Conservation (phyloP, 192 early-diverging fungal genomes). For the Radiomyces spectabilis region DNA sequence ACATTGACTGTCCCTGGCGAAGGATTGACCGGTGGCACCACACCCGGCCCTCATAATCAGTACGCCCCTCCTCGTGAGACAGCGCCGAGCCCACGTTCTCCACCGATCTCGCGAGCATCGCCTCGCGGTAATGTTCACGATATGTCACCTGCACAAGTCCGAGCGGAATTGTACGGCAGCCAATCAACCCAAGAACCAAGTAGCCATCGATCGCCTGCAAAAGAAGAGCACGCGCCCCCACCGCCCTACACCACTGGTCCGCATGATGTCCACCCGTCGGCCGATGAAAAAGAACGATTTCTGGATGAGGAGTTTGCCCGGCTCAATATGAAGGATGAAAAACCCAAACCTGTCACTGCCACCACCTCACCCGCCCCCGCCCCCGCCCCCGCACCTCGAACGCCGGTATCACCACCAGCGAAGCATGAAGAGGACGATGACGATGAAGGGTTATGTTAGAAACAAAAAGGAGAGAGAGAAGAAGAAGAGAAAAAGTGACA, state of each 20-base stretch:
- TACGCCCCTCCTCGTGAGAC: no score
- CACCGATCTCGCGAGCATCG: no score
- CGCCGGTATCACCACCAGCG: not conserved
- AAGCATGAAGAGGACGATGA: conserved; percentile 6
- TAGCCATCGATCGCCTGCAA: no score
- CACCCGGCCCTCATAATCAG: no score
- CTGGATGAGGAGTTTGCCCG: not conserved
- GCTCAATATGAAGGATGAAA: no score
- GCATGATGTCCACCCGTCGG: not conserved
- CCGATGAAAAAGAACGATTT: not conserved
- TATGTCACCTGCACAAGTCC: conserved; percentile 1
- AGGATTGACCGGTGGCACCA: no score
- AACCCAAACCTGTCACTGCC: not conserved
- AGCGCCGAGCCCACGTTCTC: no score
- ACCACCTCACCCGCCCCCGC: not conserved
- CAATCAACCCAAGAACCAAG: no score
- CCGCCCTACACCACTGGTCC: not conserved
- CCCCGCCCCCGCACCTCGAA: not conserved
- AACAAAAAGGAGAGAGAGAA: not conserved
- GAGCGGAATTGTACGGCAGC: conserved; percentile 2
- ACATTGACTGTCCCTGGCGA: conserved; percentile 34
- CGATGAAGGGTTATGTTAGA: conserved; percentile 6
- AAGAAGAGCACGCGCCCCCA: no score
- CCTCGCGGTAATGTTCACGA: not conserved
- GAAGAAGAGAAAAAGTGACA: not conserved